Evolutionary conservation across 2,329 filamentous ascomycete species (phyloP).

Genomic region (Pseudogymnoascus sp.): DNA sequence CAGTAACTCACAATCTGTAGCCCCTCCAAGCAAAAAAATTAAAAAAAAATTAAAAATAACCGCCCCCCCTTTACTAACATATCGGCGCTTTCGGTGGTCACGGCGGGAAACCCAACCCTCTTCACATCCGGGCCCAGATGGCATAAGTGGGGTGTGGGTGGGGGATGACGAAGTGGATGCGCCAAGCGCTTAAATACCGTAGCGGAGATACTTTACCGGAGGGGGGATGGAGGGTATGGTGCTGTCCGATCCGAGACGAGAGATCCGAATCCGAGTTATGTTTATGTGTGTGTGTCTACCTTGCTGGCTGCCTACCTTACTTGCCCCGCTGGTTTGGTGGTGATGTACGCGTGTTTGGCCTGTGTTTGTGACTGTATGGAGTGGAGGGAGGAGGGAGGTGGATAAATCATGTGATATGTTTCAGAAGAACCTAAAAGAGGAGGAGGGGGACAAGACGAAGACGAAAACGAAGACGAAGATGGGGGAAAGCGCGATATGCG

Average conservation of each 20-base stretch:
- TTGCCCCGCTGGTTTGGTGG: too few species aligned
- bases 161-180: too few species aligned
- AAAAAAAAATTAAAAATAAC: background rate
- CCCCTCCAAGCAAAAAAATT: background rate
- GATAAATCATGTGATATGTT: background rate
- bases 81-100: background rate
- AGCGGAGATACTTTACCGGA: background rate
- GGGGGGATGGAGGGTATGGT: too few species aligned
- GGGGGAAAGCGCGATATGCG: background rate
- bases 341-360: background rate
- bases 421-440: too few species aligned
- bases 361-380: background rate
- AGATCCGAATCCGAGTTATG: background rate
- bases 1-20: too few species aligned
- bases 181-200: too few species aligned
- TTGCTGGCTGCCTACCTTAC: too few species aligned
- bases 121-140: background rate
- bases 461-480: background rate
- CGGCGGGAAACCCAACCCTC: background rate
- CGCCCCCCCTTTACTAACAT: background rate
- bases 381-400: background rate
- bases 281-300: background rate
- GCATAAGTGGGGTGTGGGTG: too few species aligned
- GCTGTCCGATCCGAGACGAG: background rate
- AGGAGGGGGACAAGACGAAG: background rate